Percentiles rank a stretch among this genome's conserved stretches.
Conservation (phyloP, 768 basidiomycete genomes). For the Cubamyces lactineus region DNA sequence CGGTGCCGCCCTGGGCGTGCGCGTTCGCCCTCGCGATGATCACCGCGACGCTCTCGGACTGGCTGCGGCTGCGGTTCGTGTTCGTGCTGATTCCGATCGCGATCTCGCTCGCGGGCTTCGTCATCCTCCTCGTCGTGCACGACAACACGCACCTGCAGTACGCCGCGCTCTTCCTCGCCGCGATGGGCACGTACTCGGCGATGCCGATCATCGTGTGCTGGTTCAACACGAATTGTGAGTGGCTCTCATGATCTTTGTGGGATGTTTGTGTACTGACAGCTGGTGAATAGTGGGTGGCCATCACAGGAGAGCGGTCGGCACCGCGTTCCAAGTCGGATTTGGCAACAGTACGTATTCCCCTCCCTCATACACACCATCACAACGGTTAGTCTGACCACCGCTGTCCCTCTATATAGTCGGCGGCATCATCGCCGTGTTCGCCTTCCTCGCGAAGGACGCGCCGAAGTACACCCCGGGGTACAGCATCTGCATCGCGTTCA, state of each 20-base stretch:
- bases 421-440: constrained; percentile 34
- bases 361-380: background rate
- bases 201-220: constrained; percentile 33
- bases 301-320: constrained; percentile 30
- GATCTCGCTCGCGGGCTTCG: constrained; percentile 28
- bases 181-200: constrained; percentile 30
- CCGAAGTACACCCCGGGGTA: constrained; percentile 33
- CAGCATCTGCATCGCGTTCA: constrained; percentile 33
- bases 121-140: constrained; percentile 29
- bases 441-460: constrained; percentile 35
- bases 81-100: constrained; percentile 28
- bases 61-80: constrained; percentile 27
- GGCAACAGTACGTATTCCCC: constrained; percentile 30
- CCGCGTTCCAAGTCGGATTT: constrained; percentile 35
- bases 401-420: constrained; percentile 24
- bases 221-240: constrained; percentile 32
- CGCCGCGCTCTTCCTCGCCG: constrained; percentile 30
- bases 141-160: constrained; percentile 29
- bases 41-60: constrained; percentile 29
- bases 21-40: constrained; percentile 32
- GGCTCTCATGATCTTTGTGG: background rate
- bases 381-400: background rate
- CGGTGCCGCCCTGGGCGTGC: constrained; percentile 36
- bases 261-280: background rate
- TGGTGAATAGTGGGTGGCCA: constrained; percentile 31